Evolutionary conservation across 1,284 basidiomycete genomes (phyloP).

Genomic region (Heterobasidion parviporum): DNA sequence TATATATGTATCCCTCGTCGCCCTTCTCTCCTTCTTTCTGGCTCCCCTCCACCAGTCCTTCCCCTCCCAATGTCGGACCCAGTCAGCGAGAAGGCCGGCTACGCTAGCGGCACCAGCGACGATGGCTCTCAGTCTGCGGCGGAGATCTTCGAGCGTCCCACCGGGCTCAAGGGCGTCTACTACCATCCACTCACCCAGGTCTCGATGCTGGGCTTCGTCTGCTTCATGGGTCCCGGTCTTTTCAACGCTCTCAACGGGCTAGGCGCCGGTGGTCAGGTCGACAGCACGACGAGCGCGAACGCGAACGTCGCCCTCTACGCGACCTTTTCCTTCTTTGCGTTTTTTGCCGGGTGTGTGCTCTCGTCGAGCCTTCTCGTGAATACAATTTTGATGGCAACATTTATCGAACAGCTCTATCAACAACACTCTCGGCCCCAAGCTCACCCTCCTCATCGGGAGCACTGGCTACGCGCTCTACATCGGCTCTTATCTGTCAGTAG

Average conservation of each 20-base stretch:
- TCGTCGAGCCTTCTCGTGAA: not conserved
- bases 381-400: too few species aligned
- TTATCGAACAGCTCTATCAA: constrained; percentile 49
- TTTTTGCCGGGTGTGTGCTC: constrained; percentile 54
- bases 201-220: constrained; percentile 57
- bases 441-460: constrained; percentile 67
- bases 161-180: constrained; percentile 26
- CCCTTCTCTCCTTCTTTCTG: not conserved
- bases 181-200: constrained; percentile 34
- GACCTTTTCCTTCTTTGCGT: constrained; percentile 56
- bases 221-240: constrained; percentile 56
- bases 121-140: constrained; percentile 10
- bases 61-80: constrained; percentile 7
- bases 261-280: constrained; percentile 64
- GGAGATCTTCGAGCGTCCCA: constrained; percentile 18
- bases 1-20: not conserved
- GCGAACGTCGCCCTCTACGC: constrained; percentile 60
- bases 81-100: constrained; percentile 7
- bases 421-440: constrained; percentile 66
- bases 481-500: constrained; percentile 31
- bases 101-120: constrained; percentile 10
- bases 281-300: constrained; percentile 52
- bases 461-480: constrained; percentile 69
- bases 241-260: constrained; percentile 48
- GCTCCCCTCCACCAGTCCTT: not conserved